Evolutionary conservation across 2,329 filamentous ascomycete species (phyloP), one percentile per base, ranked within the genome.

Genomic region (Pseudogymnoascus sp.): DNA sequence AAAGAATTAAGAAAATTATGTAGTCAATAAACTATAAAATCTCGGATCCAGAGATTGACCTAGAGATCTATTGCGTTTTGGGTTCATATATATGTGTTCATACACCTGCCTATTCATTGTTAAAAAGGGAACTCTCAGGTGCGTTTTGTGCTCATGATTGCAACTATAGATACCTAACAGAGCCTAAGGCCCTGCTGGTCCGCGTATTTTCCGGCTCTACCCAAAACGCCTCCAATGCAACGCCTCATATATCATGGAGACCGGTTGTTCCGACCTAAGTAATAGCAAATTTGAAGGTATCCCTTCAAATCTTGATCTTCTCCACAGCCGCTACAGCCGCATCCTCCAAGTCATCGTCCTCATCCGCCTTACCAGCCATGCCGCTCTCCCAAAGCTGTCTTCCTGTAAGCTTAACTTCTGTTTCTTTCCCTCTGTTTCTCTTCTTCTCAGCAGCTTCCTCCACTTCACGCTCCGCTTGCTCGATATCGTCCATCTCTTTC

Each of bases 391-490:
- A 93, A 39, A 93, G 79, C 73, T 93, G 88, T 72, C 79, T 87
- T 16, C 90, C 90, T 1, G 90, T 88, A 69, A 93, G 76, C 72
- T 82, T 87, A 71, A 81, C 84, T 41, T 87, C 83, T 14, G 90
- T 85, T 66, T 90, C 90, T 80, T 91, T 95, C 65, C 86, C 81
- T 71, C 81, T 88, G 16, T 87, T 85, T 79, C 91, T 89, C 77
- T 90, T 92, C 78, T 91, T 85, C 78, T 96, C 93, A 61, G 93
- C 92, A 36, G 87, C 80, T 68, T 90, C 85, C 70, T 93, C 90
- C 68, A 83, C 84, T 73, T 93, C 91, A 75, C 90, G 89, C 71
- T 87, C 83, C 69, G 78, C 82, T 69, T 79, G 76, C 69, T 86
- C 84, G 73, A 83, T 79, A 72, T 95, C 93, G 73, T 88, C 88